Conservation (phyloP, 2,329 filamentous ascomycete species). For the Pestalotiopsis sp. region DNA sequence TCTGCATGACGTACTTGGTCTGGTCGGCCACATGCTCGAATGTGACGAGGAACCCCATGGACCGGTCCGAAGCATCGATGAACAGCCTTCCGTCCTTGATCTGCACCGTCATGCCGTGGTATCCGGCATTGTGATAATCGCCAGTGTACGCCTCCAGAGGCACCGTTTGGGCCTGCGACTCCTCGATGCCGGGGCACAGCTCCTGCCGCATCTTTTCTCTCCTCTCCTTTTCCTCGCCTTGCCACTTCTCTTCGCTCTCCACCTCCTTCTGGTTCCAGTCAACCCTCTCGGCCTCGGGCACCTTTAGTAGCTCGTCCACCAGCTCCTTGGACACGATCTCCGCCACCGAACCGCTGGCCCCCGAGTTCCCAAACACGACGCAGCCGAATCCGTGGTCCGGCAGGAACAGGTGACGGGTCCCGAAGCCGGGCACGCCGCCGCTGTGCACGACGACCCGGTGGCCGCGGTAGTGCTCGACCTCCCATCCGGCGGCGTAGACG, state of each 20-base stretch:
- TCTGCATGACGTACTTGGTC: slow-evolving; percentile 19
- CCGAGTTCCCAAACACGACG: not conserved
- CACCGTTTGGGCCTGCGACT: slow-evolving; percentile 16
- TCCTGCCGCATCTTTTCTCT: not conserved
- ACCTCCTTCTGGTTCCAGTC: not conserved
- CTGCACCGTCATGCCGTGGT: slow-evolving; percentile 19
- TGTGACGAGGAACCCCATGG: slow-evolving; percentile 16
- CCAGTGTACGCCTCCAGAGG: slow-evolving; percentile 24
- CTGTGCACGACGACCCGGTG: slow-evolving; percentile 23
- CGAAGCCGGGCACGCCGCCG: slow-evolving; percentile 22
- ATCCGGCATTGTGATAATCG: slow-evolving; percentile 25
- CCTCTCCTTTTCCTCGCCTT: slow-evolving; percentile 11
- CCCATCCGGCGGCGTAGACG: slow-evolving; percentile 23
- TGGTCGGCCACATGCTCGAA: slow-evolving; percentile 23
- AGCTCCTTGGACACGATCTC: not conserved
- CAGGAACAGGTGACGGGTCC: slow-evolving; percentile 24
- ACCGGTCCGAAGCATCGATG: slow-evolving; percentile 24
- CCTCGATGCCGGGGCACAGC: not conserved
- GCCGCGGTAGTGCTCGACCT: slow-evolving; percentile 25
- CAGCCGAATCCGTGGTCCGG: slow-evolving; percentile 21
- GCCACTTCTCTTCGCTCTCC: slow-evolving; percentile 17
- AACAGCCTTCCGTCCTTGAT: slow-evolving; percentile 24
- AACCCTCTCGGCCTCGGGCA: not conserved
- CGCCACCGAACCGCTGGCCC: not conserved
- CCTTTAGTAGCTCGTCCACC: not conserved